Evolutionary conservation across 176 grass and related monocot species (phyloP).

Genomic region (Juncus effusus): DNA sequence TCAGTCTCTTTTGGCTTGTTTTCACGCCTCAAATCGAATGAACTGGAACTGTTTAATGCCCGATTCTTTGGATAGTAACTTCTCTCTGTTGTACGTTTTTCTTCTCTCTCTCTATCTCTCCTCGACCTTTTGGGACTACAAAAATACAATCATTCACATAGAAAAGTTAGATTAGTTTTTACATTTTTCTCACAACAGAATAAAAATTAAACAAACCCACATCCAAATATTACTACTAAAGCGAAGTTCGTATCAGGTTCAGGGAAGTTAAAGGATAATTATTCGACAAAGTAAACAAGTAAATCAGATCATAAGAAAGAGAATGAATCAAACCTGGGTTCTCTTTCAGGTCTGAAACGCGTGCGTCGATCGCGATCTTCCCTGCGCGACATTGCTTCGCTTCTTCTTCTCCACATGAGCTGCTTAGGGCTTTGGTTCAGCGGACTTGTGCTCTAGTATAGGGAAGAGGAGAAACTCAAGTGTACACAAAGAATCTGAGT

Average conservation of each 20-base stretch:
- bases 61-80: not conserved
- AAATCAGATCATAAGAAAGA: constrained; percentile 1
- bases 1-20: not conserved
- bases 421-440: too few relatives aligned
- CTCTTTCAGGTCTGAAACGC: constrained; percentile 16
- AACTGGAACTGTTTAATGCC: not conserved
- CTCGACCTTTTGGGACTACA: constrained; percentile 19
- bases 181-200: not conserved
- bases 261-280: not conserved
- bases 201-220: not conserved
- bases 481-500: too few relatives aligned
- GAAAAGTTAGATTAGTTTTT: not conserved
- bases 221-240: not conserved
- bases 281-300: not conserved
- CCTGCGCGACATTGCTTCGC: not conserved
- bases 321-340: constrained; percentile 16
- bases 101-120: constrained; percentile 26
- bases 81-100: not conserved
- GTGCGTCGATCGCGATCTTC: constrained; percentile 4
- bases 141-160: not conserved
- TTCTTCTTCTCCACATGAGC: too few relatives aligned
- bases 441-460: too few relatives aligned
- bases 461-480: too few relatives aligned
- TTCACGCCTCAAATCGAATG: not conserved
- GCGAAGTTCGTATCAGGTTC: too few relatives aligned